Base-by-base conservation (phyloP, 495 filamentous ascomycete species). In the Penicillium robsamsonii region DNA sequence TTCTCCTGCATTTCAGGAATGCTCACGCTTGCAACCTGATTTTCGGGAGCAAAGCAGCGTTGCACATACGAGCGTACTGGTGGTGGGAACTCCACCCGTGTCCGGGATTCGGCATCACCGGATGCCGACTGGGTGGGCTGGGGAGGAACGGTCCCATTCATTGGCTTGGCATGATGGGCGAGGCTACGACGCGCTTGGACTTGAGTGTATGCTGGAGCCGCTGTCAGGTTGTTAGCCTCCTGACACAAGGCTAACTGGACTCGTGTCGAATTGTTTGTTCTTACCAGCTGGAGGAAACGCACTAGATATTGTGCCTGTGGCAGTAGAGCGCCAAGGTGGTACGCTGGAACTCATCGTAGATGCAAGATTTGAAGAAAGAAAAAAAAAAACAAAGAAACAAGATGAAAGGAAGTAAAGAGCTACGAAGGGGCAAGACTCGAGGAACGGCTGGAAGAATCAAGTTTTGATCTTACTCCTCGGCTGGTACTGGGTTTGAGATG, bases 31-130 rank as follows among this genome's bases (percentile, higher is more conserved):
- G 81, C 57, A 50, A 90, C 78, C 18, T 81, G 73, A 61, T 91
- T 86, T 42, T 84, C 84, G 7, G 83, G 79, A 10, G 85, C 87
- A 70, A 97, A 96, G 18, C 88, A 86, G 49, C 92, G 84, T 64
- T 90, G 87, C 13, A 96, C 92, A 64, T 96, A 97, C 46, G 76
- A 68, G 45, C 91, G 89, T 42, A 97, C 89, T 5, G 83, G 79
- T 22, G 84, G 75, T 9, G 90, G 85, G 84, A 88, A 96, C 62
- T 87, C 81, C 63, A 88, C 82, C 70, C 71, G 70, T 57, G 77
- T 62, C 56, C 72, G 72, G 22, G 60, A 24, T 24, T 67, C 50
- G 45, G 72, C 41, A 22, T 66, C 56, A 15, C 70, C 35, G 50
- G 50, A 31, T 43, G 63, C 29, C 4, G 50, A 37, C 53, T 49